Conservation (phyloP, 495 filamentous ascomycete genomes). For the Chaetomidium leptoderma region DNA sequence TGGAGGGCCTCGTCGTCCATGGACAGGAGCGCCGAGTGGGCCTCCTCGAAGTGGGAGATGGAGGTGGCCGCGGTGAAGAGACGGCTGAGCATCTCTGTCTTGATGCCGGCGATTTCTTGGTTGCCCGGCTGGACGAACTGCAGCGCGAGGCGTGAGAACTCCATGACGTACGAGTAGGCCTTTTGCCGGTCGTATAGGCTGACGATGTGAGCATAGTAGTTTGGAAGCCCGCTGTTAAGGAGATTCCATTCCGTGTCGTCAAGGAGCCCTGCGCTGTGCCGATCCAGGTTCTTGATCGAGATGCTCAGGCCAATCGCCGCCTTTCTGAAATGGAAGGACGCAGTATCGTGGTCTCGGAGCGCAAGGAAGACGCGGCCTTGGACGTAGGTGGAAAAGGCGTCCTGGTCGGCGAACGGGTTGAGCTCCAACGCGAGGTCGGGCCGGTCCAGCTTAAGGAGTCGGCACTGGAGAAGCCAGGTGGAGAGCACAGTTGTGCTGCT, state of each 20-base stretch:
- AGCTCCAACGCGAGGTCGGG: constrained; percentile 74
- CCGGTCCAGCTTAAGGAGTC: constrained; percentile 63
- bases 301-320: constrained; percentile 72
- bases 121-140: constrained; percentile 49
- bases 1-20: constrained; percentile 68
- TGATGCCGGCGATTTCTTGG: constrained; percentile 35
- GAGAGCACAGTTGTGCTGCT: constrained; percentile 49
- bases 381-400: constrained; percentile 76
- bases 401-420: constrained; percentile 58
- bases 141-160: constrained; percentile 77
- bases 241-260: constrained; percentile 65
- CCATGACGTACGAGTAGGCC: constrained; percentile 70
- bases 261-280: constrained; percentile 57
- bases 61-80: constrained; percentile 77
- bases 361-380: constrained; percentile 76
- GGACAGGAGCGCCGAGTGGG: constrained; percentile 70
- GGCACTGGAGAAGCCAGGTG: constrained; percentile 59
- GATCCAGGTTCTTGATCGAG: constrained; percentile 30
- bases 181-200: constrained; percentile 73
- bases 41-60: constrained; percentile 72
- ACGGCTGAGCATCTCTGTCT: constrained; percentile 70
- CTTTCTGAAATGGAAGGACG: constrained; percentile 73
- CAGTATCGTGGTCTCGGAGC: constrained; percentile 64
- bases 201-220: constrained; percentile 83
- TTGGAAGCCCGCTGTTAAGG: constrained; percentile 70